Conservation (phyloP, 2,329 filamentous ascomycete species). For the Talaromyces sp. region DNA sequence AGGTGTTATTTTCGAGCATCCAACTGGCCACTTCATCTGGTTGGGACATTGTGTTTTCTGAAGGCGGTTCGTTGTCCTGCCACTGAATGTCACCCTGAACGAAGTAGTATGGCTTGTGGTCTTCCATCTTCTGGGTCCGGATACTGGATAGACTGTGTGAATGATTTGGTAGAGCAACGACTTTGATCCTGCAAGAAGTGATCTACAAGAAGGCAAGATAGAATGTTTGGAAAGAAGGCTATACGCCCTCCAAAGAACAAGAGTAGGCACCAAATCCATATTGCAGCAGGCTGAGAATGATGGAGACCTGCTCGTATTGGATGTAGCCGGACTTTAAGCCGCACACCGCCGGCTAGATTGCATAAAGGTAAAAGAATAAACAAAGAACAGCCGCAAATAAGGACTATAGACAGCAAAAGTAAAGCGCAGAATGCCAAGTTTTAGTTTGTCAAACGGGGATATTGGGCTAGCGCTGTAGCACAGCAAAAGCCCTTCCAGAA, state of each 20-base stretch:
- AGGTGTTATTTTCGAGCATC: neutral
- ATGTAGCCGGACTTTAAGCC: neutral
- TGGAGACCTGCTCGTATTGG: constrained; percentile 11
- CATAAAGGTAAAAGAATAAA: neutral
- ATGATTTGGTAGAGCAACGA: neutral
- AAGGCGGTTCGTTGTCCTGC: neutral
- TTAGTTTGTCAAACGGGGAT: constrained; percentile 6
- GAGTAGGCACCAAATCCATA: neutral
- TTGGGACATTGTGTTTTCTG: neutral
- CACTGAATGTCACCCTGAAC: neutral
- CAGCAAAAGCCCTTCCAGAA: constrained; percentile 8
- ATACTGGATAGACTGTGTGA: neutral
- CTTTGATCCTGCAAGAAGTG: neutral
- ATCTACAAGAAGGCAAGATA: neutral
- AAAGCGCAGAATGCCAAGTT: neutral
- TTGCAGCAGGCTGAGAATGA: neutral
- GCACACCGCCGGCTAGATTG: constrained; percentile 5
- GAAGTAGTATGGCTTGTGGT: neutral
- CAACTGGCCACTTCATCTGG: neutral
- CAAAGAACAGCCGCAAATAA: neutral
- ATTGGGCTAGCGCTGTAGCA: constrained; percentile 5
- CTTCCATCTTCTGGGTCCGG: constrained; percentile 4
- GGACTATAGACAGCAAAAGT: neutral
- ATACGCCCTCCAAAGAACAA: neutral
- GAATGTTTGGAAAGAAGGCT: neutral